Base-by-base conservation (phyloP, 2,329 filamentous ascomycete genomes). In the Fusarium caatingaense region DNA sequence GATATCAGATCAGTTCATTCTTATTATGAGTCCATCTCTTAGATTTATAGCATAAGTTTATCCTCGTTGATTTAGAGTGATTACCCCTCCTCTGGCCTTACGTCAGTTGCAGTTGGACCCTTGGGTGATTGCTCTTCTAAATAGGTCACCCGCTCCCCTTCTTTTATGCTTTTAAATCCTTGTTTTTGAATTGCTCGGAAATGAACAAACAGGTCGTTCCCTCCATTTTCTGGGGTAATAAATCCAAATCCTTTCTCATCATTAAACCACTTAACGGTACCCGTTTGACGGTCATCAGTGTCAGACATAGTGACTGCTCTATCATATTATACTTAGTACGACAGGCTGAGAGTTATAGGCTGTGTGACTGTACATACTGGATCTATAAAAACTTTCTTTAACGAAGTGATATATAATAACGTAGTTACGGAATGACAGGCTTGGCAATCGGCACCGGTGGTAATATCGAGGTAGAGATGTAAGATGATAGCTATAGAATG, bases 341-440 rank as follows among this genome's bases (percentile, higher is more conserved):
- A 18, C 0, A 37, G 16, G 16, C 9, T 11, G 16, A 18, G 16
- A 4, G 9, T 1, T 37, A 10, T 11, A 3, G 8, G 15, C 4
- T 34, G 32, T 34, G 16, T 9, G 15, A 6, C 32, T 37, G 18
- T 37, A 18, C 9, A 18, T 37, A 37, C 32, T 11, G 32, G 1
- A 3, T 34, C 10, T 18, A 3, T 5, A 34, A 10, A 10, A 6
- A 1, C 8, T 3, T 10, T 18, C 4, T 6, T 10, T 2, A 6
- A 18, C 16, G 18, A 0, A 3, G 5, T 18, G 16, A 12, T 37
- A n/a, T 12, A n/a, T 10, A n/a, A 1, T 7, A 37, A 12, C 34
- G 18, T n/a, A 4, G 18, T n/a, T n/a, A 7, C 3, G 0, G 18
- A 4, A 37, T n/a, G 2, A 18, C 16, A 11, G 3, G 34, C 34